These are phyloP conservation scores for Acanthochlamys bracteata DNA, from an alignment of 106 monocot genomes.

Conservation along the genomic window DNA sequence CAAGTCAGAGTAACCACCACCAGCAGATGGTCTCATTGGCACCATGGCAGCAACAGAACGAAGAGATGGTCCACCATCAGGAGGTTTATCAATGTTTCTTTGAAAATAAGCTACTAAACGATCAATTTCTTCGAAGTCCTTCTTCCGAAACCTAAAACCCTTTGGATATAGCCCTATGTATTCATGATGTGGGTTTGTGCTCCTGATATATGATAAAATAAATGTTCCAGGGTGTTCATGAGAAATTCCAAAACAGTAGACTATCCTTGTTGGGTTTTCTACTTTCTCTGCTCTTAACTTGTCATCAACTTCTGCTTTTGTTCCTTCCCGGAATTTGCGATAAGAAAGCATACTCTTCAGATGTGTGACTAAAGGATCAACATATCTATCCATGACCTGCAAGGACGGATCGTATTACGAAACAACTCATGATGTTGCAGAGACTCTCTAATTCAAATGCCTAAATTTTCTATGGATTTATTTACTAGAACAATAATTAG, in stretches of 20 bases:
- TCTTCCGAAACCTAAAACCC: conserved; percentile 82
- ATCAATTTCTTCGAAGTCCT: conserved; percentile 75
- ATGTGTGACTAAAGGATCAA: conserved; percentile 78
- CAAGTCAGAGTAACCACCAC: conserved; percentile 28
- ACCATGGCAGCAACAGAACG: conserved; percentile 76
- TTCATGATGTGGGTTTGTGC: conserved; percentile 81
- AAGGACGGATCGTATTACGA: no score
- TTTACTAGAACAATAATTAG: no score
- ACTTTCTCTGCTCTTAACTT: conserved; percentile 63
- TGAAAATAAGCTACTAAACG: conserved; percentile 77
- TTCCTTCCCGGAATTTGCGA: conserved; percentile 74
- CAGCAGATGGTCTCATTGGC: conserved; percentile 64
- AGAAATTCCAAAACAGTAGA: conserved; percentile 85
- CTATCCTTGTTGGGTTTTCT: conserved; percentile 77
- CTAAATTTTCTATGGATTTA: no score
- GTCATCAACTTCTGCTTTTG: conserved; percentile 60
- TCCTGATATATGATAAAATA: conserved; percentile 76
- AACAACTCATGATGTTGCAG: no score
- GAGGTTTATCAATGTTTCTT: conserved; percentile 67
- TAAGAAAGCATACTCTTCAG: conserved; percentile 83
- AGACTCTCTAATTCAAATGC: no score
- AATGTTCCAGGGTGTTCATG: conserved; percentile 95
- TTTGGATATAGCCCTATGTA: conserved; percentile 93
- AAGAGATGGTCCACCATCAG: conserved; percentile 34
- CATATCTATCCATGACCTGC: conserved; percentile 96